phyloP scores from a whole-genome alignment of 257 asterid species.

The Rhazya stricta region DNA sequence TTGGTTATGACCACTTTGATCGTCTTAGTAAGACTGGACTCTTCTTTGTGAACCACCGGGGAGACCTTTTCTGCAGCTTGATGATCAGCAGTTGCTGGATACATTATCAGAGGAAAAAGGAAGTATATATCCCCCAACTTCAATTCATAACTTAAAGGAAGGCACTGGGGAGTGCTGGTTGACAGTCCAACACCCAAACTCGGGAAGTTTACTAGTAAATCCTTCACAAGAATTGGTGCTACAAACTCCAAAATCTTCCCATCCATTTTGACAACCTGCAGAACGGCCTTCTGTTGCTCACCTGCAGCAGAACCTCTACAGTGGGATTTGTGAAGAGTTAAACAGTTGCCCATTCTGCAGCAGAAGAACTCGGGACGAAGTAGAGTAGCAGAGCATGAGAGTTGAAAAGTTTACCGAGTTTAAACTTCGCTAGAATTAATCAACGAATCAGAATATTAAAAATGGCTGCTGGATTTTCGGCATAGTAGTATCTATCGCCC shows the following conservation, averaged over 20 bases:
- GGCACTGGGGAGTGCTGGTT: slow-evolving; percentile 16
- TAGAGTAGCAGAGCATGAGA: no score
- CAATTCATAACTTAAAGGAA: slow-evolving; percentile 26
- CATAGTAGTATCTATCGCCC: no score
- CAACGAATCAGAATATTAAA: background rate
- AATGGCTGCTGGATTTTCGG: no score
- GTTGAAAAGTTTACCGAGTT: no score
- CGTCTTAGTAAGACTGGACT: slow-evolving; percentile 27
- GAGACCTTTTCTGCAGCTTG: background rate
- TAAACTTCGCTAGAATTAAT: background rate
- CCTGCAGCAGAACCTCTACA: background rate
- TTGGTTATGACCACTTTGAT: slow-evolving; percentile 47
- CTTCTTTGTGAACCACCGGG: background rate
- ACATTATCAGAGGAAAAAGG: slow-evolving; percentile 21
- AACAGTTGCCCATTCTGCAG: slow-evolving; percentile 23
- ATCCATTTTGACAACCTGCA: slow-evolving; percentile 31
- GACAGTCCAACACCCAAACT: slow-evolving; percentile 32
- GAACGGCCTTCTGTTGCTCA: slow-evolving; percentile 8
- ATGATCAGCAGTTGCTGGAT: background rate
- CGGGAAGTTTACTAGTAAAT: slow-evolving; percentile 24
- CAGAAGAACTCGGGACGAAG: background rate
- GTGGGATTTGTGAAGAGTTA: background rate
- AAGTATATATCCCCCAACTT: slow-evolving; percentile 33
- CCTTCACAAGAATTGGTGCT: slow-evolving; percentile 33
- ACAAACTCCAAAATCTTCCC: slow-evolving; percentile 30